These are phyloP conservation scores for Penicillium sp. DNA, from an alignment of 2,329 filamentous ascomycete species.

Conservation along the genomic window DNA sequence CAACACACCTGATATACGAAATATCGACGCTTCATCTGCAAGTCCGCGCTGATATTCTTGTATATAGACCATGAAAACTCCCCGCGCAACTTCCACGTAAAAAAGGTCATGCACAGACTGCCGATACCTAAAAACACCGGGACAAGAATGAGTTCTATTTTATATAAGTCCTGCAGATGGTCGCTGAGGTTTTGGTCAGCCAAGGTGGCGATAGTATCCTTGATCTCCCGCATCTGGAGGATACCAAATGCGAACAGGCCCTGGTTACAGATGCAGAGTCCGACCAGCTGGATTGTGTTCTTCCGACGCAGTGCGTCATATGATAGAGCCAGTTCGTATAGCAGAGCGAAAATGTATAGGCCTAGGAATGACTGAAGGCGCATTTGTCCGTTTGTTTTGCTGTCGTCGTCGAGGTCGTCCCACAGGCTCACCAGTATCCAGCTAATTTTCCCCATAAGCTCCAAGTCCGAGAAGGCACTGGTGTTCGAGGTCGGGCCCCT, in stretches of 20 bases:
- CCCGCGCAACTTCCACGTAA: slow-evolving; percentile 21
- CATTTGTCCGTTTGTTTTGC: slow-evolving; percentile 2
- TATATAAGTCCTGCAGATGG: slow-evolving; percentile 6
- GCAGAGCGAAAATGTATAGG: slow-evolving; percentile 21
- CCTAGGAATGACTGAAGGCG: slow-evolving; percentile 23
- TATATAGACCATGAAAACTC: slow-evolving; percentile 24
- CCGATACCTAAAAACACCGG: slow-evolving; percentile 16
- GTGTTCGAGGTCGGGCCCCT: neutral
- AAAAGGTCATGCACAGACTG: slow-evolving; percentile 13
- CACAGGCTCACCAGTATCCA: slow-evolving; percentile 20
- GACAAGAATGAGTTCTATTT: slow-evolving; percentile 17
- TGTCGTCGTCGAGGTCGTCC: slow-evolving; percentile 12
- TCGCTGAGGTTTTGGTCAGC: neutral
- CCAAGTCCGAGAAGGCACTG: neutral
- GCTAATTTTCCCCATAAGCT: slow-evolving; percentile 7
- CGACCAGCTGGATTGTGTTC: slow-evolving; percentile 21
- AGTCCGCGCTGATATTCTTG: slow-evolving; percentile 22
- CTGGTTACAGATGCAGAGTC: slow-evolving; percentile 20
- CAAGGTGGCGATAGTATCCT: slow-evolving; percentile 8
- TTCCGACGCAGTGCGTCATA: slow-evolving; percentile 21
- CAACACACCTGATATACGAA: slow-evolving; percentile 17
- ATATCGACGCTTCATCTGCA: slow-evolving; percentile 23
- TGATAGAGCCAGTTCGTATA: slow-evolving; percentile 20
- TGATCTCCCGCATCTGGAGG: slow-evolving; percentile 18
- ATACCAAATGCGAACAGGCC: slow-evolving; percentile 19